These are phyloP conservation scores for Knufia petricola DNA, from an alignment of 2,329 filamentous ascomycete species.

Conservation along the genomic window DNA sequence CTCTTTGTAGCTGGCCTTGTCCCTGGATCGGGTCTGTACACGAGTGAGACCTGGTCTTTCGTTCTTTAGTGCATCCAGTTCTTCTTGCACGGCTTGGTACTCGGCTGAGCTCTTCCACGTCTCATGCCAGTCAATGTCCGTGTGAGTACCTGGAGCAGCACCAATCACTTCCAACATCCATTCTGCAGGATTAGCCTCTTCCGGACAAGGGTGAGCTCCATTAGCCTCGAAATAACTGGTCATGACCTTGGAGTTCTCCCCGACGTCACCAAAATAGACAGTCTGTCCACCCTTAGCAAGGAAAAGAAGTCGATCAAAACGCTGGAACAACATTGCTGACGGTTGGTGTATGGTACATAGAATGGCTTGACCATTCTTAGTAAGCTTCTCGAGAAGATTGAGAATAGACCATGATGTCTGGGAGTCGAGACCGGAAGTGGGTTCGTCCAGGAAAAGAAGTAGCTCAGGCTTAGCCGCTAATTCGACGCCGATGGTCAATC, in stretches of 20 bases:
- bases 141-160: constrained; percentile 54
- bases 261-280: constrained; percentile 61
- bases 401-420: constrained; percentile 91
- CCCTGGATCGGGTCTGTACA: constrained; percentile 33
- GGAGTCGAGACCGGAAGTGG: constrained; percentile 85
- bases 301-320: constrained; percentile 60
- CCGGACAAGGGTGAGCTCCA: constrained; percentile 50
- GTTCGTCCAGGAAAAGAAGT: constrained; percentile 87
- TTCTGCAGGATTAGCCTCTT: constrained; percentile 63
- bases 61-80: constrained; percentile 48
- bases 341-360: constrained; percentile 97
- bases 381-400: constrained; percentile 78
- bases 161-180: constrained; percentile 57
- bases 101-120: constrained; percentile 53
- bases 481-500: constrained; percentile 92
- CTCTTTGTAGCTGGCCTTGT: constrained; percentile 57
- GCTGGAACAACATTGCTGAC: constrained; percentile 89
- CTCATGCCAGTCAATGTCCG: constrained; percentile 56
- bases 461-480: constrained; percentile 83
- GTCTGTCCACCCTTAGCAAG: constrained; percentile 56
- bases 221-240: constrained; percentile 56
- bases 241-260: constrained; percentile 47
- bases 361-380: constrained; percentile 80
- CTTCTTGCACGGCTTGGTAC: constrained; percentile 44
- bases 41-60: constrained; percentile 34